Evolutionary conservation across 169 alveolate species (phyloP).

Genomic region (Plasmodium blacklocki): DNA sequence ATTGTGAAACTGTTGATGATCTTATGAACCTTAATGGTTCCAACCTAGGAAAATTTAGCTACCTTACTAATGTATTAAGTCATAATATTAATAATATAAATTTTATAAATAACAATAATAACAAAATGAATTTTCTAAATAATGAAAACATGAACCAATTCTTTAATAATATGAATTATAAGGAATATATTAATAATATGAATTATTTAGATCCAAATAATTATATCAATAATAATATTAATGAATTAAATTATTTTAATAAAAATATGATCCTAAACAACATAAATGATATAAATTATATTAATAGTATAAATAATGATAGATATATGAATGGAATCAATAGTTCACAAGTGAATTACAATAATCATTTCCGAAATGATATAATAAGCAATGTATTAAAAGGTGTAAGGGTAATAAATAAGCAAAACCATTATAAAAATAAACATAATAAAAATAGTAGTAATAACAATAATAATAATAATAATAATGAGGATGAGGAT

Average conservation of each 20-base stretch:
- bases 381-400: not conserved
- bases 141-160: not conserved
- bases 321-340: not conserved
- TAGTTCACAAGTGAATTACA: not conserved
- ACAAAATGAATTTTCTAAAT: not conserved
- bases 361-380: not conserved
- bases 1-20: not conserved
- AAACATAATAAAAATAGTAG: no score
- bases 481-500: no score
- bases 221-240: slow-evolving; percentile 1
- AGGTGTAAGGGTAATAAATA: no score
- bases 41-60: slow-evolving; percentile 1
- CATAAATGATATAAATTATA: slow-evolving; percentile 7
- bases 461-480: no score
- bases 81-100: slow-evolving; percentile 20
- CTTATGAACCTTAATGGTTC: not conserved
- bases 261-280: not conserved
- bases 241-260: slow-evolving; percentile 13
- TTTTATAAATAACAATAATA: slow-evolving; percentile 1
- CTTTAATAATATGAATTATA: not conserved
- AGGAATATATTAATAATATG: not conserved
- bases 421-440: no score
- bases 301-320: not conserved
- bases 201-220: slow-evolving; percentile 2
- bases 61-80: not conserved